Percentiles rank a stretch among this genome's conserved stretches.
Evolutionary conservation across 768 basidiomycete genomes (phyloP).

Genomic region (Boletus tylopilopsis): DNA sequence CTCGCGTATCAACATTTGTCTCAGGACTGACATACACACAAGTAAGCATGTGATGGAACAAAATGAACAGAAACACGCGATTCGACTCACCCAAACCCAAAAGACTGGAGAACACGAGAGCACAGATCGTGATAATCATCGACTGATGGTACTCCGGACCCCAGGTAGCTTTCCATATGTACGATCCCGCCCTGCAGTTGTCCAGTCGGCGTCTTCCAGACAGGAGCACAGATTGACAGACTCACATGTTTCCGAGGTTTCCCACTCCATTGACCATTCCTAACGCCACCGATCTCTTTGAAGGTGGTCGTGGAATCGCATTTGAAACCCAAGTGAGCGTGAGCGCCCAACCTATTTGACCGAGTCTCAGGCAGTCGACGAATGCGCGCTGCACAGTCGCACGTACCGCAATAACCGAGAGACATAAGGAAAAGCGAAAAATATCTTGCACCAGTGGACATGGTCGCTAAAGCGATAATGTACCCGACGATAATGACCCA

Average conservation of each 20-base stretch:
- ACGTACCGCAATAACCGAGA: conserved; percentile 41
- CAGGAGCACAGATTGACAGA: conserved; percentile 2
- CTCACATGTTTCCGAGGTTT: conserved; percentile 58
- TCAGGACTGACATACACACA: conserved; percentile 34
- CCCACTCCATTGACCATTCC: conserved; percentile 61
- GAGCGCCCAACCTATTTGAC: conserved; percentile 36
- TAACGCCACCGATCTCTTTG: conserved; percentile 49
- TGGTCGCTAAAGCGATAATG: conserved; percentile 54
- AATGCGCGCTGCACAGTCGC: neutral
- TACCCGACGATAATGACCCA: conserved; percentile 59
- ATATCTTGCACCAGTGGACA: conserved; percentile 49
- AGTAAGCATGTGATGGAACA: neutral
- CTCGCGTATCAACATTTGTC: conserved; percentile 41
- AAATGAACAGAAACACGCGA: neutral
- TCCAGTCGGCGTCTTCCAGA: neutral
- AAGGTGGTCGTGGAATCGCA: conserved; percentile 55
- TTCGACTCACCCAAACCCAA: conserved; percentile 33
- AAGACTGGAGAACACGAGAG: conserved; percentile 30
- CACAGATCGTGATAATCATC: conserved; percentile 43
- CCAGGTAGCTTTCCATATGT: conserved; percentile 58
- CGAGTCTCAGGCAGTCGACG: neutral
- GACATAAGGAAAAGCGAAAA: conserved; percentile 66
- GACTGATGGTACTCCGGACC: conserved; percentile 59
- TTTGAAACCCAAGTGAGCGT: conserved; percentile 63
- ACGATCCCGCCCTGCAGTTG: conserved; percentile 50